phyloP scores from a whole-genome alignment of 805 yeast genomes.

The Nakazawaea molendinolei region DNA sequence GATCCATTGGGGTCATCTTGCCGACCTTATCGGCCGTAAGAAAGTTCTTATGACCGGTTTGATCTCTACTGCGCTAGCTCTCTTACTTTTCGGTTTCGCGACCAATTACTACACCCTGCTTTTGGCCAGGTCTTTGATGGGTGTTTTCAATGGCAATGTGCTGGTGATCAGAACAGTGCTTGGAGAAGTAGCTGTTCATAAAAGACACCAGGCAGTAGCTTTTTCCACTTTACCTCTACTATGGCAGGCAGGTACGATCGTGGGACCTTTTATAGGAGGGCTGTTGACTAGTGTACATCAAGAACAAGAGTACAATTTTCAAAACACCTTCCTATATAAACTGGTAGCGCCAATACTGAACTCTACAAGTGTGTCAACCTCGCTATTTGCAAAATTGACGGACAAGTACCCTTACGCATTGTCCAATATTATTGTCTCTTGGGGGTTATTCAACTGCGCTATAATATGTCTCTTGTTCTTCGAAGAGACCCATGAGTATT shows the following conservation, averaged over 20 bases:
- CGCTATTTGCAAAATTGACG: too few species aligned
- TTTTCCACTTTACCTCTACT: conserved; percentile 55
- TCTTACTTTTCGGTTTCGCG: conserved; percentile 48
- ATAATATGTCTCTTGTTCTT: conserved; percentile 37
- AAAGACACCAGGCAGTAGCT: conserved; percentile 56
- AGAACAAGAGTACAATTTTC: not conserved
- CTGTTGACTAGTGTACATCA: not conserved
- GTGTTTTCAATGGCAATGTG: conserved; percentile 56
- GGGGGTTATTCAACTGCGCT: conserved; percentile 27
- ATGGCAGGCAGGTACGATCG: conserved; percentile 52
- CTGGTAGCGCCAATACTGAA: too few species aligned
- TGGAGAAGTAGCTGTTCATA: conserved; percentile 53
- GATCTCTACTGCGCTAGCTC: conserved; percentile 41
- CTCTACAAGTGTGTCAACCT: too few species aligned
- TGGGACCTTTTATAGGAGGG: conserved; percentile 49
- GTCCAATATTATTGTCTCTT: conserved; percentile 40
- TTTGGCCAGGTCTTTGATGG: conserved; percentile 45
- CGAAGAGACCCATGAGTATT: conserved; percentile 44
- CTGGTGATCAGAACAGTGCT: conserved; percentile 57
- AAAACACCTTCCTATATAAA: too few species aligned
- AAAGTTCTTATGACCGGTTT: conserved; percentile 45
- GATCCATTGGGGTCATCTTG: conserved; percentile 52
- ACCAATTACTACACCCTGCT: conserved; percentile 45
- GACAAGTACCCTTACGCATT: conserved; percentile 41
- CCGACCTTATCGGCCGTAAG: conserved; percentile 53